phyloP scores from a whole-genome alignment of 1,284 basidiomycete genomes.

The Leccinum fuscescens region DNA sequence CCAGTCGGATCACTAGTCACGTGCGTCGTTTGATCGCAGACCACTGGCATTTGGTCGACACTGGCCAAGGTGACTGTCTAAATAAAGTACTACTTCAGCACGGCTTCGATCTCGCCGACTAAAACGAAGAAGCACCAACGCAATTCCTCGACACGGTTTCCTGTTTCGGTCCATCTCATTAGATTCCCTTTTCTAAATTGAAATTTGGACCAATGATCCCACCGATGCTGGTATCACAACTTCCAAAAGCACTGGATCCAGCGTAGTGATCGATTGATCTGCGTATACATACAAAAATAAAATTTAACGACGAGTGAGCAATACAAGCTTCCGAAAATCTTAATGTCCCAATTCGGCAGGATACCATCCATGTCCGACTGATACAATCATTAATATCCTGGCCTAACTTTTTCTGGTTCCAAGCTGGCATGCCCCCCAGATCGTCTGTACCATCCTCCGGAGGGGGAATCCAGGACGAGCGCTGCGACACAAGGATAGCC shows the following conservation, averaged over 20 bases:
- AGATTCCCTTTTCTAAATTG: neutral
- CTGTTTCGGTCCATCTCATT: neutral
- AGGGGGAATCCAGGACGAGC: neutral
- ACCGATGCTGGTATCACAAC: neutral
- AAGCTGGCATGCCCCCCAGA: neutral
- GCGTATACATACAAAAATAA: neutral
- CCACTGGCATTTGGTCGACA: too few species aligned
- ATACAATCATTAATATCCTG: neutral
- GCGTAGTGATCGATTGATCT: neutral
- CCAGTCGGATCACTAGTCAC: too few species aligned
- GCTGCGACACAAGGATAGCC: neutral
- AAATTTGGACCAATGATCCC: neutral
- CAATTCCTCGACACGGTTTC: neutral
- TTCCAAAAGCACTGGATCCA: too few species aligned
- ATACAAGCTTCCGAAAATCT: neutral
- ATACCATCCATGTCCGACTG: neutral
- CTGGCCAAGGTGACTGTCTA: neutral
- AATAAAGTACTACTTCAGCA: neutral
- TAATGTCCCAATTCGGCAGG: neutral
- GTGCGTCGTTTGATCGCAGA: too few species aligned
- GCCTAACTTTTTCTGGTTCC: neutral
- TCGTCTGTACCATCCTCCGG: neutral
- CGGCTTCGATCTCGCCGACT: neutral
- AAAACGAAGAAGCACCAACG: neutral
- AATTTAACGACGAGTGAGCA: neutral